Conservation (phyloP, 352 stramenopile genomes). For the Halophytophthora polymorphica region DNA sequence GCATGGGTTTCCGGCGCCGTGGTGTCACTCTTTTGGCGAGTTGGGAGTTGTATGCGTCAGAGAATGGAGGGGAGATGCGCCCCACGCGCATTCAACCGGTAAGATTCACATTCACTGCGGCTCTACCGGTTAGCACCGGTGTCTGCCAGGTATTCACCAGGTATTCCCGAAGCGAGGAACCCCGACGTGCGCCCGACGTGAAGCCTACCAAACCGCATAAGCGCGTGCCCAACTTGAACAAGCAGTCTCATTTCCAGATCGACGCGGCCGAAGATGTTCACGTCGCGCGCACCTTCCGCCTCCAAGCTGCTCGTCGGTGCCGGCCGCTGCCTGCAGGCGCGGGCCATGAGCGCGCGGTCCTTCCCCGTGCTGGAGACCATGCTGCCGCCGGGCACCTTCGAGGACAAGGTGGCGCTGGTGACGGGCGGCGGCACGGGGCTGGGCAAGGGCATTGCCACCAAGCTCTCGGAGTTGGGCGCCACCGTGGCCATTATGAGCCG, state of each 20-base stretch:
- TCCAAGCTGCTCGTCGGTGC: not conserved
- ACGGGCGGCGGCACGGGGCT: constrained; percentile 95
- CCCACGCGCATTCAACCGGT: too few species aligned
- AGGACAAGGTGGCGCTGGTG: constrained; percentile 89
- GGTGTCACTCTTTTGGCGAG: too few species aligned
- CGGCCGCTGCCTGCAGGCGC: constrained; percentile 2
- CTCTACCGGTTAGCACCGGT: too few species aligned
- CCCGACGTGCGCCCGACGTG: constrained; percentile 5
- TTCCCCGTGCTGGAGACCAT: constrained; percentile 51
- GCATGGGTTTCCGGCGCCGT: too few species aligned
- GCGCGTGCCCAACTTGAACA: constrained; percentile 19
- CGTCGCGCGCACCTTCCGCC: constrained; percentile 7
- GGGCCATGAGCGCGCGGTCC: constrained; percentile 26
- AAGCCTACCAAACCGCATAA: too few species aligned
- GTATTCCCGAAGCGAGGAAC: too few species aligned
- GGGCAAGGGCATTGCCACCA: constrained; percentile 92
- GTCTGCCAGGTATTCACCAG: too few species aligned
- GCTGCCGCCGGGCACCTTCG: constrained; percentile 61
- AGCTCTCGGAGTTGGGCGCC: constrained; percentile 91
- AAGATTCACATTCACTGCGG: too few species aligned
- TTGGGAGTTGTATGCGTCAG: too few species aligned
- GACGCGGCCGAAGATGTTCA: constrained; percentile 11
- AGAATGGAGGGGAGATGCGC: too few species aligned
- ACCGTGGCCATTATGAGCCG: constrained; percentile 94
- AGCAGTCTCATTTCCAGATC: constrained; percentile 7